Conservation (phyloP, 306 rosid species). For the Vigna radiata region DNA sequence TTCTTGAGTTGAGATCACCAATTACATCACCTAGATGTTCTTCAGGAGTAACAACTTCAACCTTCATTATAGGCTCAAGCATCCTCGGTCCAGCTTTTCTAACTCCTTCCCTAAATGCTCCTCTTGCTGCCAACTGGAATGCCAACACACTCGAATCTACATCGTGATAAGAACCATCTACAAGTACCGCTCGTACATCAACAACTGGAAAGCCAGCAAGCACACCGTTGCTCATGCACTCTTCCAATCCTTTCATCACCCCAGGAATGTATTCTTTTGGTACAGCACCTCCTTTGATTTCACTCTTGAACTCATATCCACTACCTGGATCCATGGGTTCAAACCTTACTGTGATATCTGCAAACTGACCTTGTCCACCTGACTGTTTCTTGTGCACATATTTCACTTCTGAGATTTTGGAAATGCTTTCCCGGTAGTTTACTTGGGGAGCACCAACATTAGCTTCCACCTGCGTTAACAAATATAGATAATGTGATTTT, state of each 20-base stretch:
- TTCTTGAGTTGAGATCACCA: constrained; percentile 97
- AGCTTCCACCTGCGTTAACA: constrained; percentile 79
- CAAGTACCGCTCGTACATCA: constrained; percentile 82
- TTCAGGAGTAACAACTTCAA: constrained; percentile 95
- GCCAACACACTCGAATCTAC: constrained; percentile 97
- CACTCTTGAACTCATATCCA: constrained; percentile 97
- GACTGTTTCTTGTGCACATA: constrained; percentile 98
- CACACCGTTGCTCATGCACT: constrained; percentile 93
- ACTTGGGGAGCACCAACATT: constrained; percentile 99
- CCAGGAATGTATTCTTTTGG: constrained; percentile 96
- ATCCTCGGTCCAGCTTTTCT: constrained; percentile 84
- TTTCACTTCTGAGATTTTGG: constrained; percentile 68
- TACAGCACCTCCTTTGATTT: constrained; percentile 96
- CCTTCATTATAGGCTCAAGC: constrained; percentile 97
- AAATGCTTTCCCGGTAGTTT: constrained; percentile 96
- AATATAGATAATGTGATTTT: constrained; percentile 38
- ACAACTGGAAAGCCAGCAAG: constrained; percentile 98
- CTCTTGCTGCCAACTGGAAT: constrained; percentile 96
- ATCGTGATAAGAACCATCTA: constrained; percentile 92
- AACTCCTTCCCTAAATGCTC: constrained; percentile 92
- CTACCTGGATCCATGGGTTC: constrained; percentile 91
- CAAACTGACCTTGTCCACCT: constrained; percentile 98
- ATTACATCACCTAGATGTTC: constrained; percentile 97
- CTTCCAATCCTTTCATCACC: constrained; percentile 97
- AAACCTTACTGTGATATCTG: constrained; percentile 87